phyloP scores from a whole-genome alignment of 805 yeast genomes.

The Jamesozyma lodderae region DNA sequence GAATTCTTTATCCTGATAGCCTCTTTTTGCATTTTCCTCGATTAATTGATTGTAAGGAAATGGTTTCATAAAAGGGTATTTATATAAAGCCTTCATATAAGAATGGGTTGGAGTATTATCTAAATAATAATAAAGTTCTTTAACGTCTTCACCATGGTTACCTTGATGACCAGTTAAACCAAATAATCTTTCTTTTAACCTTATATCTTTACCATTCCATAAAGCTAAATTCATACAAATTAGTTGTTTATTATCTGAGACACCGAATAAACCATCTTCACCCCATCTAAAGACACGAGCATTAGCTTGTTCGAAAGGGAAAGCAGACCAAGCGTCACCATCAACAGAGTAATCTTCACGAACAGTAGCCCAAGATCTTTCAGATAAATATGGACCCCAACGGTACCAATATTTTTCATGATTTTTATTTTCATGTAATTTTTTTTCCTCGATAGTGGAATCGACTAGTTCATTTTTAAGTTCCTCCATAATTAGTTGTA shows the following conservation, averaged over 20 bases:
- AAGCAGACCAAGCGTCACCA: constrained; percentile 88
- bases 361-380: constrained; percentile 79
- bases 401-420: constrained; percentile 57
- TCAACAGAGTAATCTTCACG: constrained; percentile 78
- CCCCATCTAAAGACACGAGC: constrained; percentile 89
- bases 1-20: constrained; percentile 62
- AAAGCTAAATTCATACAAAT: constrained; percentile 72
- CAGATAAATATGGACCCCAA: constrained; percentile 89
- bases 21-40: constrained; percentile 54
- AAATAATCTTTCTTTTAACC: constrained; percentile 76
- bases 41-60: constrained; percentile 75
- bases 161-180: constrained; percentile 92
- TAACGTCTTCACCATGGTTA: constrained; percentile 93
- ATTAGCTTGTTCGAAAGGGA: constrained; percentile 77
- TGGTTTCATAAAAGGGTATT: constrained; percentile 71
- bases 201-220: constrained; percentile 85
- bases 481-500: constrained; percentile 16
- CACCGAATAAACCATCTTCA: constrained; percentile 90
- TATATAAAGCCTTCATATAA: constrained; percentile 83
- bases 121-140: constrained; percentile 72
- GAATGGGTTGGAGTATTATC: constrained; percentile 93
- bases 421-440: constrained; percentile 29
- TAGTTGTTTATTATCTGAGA: constrained; percentile 72
- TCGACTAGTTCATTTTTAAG: constrained; percentile 17
- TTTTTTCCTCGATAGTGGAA: constrained; percentile 30